These are phyloP conservation scores for Pythium myriotylum DNA, from an alignment of 352 stramenopile species.

Conservation along the genomic window DNA sequence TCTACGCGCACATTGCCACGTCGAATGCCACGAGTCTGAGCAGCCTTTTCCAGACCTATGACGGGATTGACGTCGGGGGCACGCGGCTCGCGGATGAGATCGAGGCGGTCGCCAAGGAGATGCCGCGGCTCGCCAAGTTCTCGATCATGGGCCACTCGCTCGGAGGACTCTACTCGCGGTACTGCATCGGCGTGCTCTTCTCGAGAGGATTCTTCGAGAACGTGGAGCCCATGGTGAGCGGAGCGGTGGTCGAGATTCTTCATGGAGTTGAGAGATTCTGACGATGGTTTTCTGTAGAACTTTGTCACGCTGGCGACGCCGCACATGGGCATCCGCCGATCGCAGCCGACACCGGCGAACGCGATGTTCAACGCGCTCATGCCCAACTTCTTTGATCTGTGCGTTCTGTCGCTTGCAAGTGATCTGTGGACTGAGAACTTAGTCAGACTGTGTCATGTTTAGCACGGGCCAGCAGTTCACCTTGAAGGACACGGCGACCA, in stretches of 20 bases:
- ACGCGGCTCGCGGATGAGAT: constrained; percentile 76
- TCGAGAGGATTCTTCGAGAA: constrained; percentile 70
- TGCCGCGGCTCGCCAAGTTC: constrained; percentile 66
- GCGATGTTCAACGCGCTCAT: constrained; percentile 66
- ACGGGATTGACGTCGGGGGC: constrained; percentile 71
- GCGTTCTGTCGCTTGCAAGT: constrained; percentile 2
- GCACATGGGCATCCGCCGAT: constrained; percentile 74
- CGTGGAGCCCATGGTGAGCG: constrained; percentile 67
- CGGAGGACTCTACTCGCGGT: constrained; percentile 78
- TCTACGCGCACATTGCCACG: constrained; percentile 49
- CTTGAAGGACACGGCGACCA: constrained; percentile 54
- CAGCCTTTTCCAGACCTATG: constrained; percentile 75
- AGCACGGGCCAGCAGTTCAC: constrained; percentile 69
- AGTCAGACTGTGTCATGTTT: neutral
- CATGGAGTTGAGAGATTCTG: neutral
- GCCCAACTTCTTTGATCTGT: constrained; percentile 71
- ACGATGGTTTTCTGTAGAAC: constrained; percentile 45
- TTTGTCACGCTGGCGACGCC: constrained; percentile 79
- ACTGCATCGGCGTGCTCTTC: constrained; percentile 70
- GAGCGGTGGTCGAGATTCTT: neutral
- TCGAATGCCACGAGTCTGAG: constrained; percentile 54
- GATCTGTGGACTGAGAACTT: neutral
- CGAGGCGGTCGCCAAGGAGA: constrained; percentile 44
- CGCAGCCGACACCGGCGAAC: constrained; percentile 60
- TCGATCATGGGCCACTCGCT: constrained; percentile 82